phyloP scores from a whole-genome alignment of 140 eudicot species.

The Erigeron philadelphicus region DNA sequence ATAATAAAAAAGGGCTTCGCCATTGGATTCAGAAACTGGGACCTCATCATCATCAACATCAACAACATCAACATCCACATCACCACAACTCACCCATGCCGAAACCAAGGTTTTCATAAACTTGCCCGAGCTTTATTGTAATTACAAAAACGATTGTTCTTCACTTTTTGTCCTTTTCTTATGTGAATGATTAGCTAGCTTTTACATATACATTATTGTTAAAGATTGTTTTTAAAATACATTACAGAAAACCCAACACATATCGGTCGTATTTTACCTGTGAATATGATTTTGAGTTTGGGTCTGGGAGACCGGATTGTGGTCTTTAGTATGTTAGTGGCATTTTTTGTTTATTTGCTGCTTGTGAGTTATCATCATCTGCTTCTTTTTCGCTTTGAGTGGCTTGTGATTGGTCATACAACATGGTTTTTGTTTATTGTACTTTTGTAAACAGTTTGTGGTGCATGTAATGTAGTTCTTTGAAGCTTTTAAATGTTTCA shows the following conservation, averaged over 20 bases:
- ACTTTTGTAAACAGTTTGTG: no score
- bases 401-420: not conserved
- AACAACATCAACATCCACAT: slow-evolving; percentile 36
- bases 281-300: slow-evolving; percentile 20
- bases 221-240: slow-evolving; percentile 22
- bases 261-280: slow-evolving; percentile 17
- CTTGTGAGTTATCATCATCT: not conserved
- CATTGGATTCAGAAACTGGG: slow-evolving; percentile 78
- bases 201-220: slow-evolving; percentile 28
- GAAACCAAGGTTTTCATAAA: slow-evolving; percentile 68
- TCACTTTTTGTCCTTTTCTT: slow-evolving; percentile 4
- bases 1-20: slow-evolving; percentile 72
- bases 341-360: not conserved
- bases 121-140: slow-evolving; percentile 38
- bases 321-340: slow-evolving; percentile 1
- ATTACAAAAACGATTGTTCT: slow-evolving; percentile 31
- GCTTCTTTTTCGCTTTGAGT: not conserved
- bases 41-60: slow-evolving; percentile 46
- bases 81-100: slow-evolving; percentile 40
- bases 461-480: no score
- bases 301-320: slow-evolving; percentile 6
- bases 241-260: slow-evolving; percentile 20
- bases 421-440: no score
- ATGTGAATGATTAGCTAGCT: slow-evolving; percentile 36
- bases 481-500: no score